These are phyloP conservation scores for Neocatenulostroma microsporum DNA, from an alignment of 2,329 filamentous ascomycete species.

Conservation along the genomic window DNA sequence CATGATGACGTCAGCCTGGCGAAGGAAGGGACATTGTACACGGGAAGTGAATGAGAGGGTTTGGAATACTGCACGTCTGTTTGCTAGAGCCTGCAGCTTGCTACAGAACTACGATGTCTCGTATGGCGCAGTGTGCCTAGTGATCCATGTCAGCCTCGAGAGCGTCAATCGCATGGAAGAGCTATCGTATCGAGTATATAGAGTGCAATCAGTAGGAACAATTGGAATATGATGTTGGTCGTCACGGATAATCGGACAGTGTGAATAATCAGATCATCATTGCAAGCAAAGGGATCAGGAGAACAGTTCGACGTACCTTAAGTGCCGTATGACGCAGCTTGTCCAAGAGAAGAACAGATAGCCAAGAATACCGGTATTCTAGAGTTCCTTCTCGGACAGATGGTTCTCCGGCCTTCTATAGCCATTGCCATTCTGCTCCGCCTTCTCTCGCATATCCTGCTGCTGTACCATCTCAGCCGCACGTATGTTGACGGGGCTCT, in stretches of 20 bases:
- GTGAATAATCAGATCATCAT: slow-evolving; percentile 19
- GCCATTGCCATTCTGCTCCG: not conserved
- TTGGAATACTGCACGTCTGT: no score
- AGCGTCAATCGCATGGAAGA: no score
- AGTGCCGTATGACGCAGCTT: not conserved
- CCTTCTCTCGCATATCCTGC: not conserved
- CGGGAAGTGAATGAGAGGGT: no score
- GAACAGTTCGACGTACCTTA: slow-evolving; percentile 11
- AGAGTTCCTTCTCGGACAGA: not conserved
- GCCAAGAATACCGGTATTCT: no score
- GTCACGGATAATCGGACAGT: slow-evolving; percentile 15
- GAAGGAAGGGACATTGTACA: no score
- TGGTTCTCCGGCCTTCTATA: not conserved
- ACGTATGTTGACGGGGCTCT: slow-evolving; percentile 12
- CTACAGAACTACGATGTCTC: no score
- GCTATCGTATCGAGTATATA: not conserved
- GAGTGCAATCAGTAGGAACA: slow-evolving; percentile 21
- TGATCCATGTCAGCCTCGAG: no score
- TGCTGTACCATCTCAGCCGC: not conserved
- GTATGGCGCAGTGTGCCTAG: no score
- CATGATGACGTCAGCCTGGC: no score
- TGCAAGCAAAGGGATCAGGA: slow-evolving; percentile 4
- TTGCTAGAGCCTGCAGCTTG: no score
- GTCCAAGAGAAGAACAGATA: no score
- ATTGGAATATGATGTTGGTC: slow-evolving; percentile 21